phyloP scores from a whole-genome alignment of 441 rosid species.

The Eugenia klotzschiana region DNA sequence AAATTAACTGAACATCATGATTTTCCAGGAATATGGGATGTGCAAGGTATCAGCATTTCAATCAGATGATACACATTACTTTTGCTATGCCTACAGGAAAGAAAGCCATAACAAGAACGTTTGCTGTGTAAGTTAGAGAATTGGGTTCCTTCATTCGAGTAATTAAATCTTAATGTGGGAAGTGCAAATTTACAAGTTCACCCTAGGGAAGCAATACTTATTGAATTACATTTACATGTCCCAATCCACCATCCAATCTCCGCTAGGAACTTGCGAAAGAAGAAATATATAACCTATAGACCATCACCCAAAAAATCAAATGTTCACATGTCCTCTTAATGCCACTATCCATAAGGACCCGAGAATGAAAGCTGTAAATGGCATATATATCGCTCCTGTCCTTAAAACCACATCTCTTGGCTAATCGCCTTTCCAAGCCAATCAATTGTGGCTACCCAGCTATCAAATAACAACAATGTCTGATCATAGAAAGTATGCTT shows the following conservation, averaged over 20 bases:
- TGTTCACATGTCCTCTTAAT: neutral
- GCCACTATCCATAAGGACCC: neutral
- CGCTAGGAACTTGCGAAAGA: accelerated
- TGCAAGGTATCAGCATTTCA: neutral
- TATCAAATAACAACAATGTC: neutral
- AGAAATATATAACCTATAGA: neutral
- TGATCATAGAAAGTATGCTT: no score
- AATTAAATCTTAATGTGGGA: neutral
- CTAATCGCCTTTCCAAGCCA: neutral
- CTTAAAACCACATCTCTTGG: neutral
- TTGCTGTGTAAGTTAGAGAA: neutral
- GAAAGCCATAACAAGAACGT: neutral
- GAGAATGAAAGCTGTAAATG: neutral
- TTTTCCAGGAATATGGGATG: neutral
- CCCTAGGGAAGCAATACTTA: neutral
- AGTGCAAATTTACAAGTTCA: neutral
- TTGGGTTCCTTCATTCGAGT: neutral
- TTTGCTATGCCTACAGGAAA: neutral
- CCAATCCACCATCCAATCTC: neutral
- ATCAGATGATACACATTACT: neutral
- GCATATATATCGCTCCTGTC: no score
- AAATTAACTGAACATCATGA: neutral
- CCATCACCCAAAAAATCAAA: neutral
- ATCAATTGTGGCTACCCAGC: neutral
- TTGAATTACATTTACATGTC: neutral